Percentiles rank a stretch among this genome's conserved stretches.
Conservation (phyloP, 371 early-diverging fungal species). For the Saksenaea vasiformis region DNA sequence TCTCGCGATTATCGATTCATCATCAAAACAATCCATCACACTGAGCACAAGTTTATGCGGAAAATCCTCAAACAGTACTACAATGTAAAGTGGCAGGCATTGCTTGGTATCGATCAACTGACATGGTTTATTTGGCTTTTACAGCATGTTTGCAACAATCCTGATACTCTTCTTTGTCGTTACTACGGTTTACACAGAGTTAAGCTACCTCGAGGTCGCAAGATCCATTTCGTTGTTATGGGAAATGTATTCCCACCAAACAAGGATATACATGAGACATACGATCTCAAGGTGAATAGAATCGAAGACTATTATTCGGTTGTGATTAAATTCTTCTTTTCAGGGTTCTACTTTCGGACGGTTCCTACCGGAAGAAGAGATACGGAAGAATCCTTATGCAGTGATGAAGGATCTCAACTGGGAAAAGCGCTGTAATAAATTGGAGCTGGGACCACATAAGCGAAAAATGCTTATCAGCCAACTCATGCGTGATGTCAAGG, state of each 20-base stretch:
- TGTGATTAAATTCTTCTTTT: not conserved
- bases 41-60: slow-evolving; percentile 87
- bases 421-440: slow-evolving; percentile 68
- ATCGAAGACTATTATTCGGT: not conserved
- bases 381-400: slow-evolving; percentile 73
- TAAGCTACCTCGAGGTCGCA: slow-evolving; percentile 87
- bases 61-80: slow-evolving; percentile 80
- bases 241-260: slow-evolving; percentile 96
- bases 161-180: slow-evolving; percentile 90
- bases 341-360: slow-evolving; percentile 85
- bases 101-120: not conserved
- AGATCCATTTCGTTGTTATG: slow-evolving; percentile 98
- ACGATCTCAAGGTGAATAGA: slow-evolving; percentile 77
- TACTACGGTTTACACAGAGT: slow-evolving; percentile 96
- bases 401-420: slow-evolving; percentile 95
- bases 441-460: slow-evolving; percentile 84
- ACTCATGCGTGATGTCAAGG: slow-evolving; percentile 78
- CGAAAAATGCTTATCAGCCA: slow-evolving; percentile 77
- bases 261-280: slow-evolving; percentile 94
- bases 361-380: slow-evolving; percentile 73
- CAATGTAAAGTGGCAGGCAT: slow-evolving; percentile 34
- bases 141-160: slow-evolving; percentile 85
- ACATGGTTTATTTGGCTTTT: not conserved
- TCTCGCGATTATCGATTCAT: slow-evolving; percentile 95
- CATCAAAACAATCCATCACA: slow-evolving; percentile 90